Evolutionary conservation across 495 filamentous ascomycete species (phyloP), one percentile per base, ranked within the genome.

Genomic region (Stereocaulon alpinum): DNA sequence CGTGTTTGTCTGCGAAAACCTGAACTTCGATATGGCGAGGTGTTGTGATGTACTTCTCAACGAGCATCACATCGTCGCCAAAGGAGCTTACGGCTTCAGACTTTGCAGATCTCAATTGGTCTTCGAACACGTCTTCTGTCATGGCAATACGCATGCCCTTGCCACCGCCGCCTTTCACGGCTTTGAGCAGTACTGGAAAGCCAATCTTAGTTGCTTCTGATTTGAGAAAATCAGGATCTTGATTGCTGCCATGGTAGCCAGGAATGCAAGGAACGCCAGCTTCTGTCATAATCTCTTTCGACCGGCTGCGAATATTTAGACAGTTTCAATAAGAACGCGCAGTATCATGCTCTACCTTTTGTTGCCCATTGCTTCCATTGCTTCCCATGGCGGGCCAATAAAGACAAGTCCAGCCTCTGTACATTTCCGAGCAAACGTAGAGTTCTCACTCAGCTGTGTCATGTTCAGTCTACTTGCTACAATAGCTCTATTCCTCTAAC

Each of bases 81-180:
- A 99, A 99, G 0, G 89, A 92, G 59, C 89, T 95, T 64, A 79
- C 77, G 0, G 91, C 88, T 71, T 99, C 93, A 12, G 87, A 89
- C 64, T 95, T 88, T 12, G 93, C 94, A 29, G 89, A 94, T 55
- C 81, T 78, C 27, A 99, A 72, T 68, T 95, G 89, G 14, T 82
- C 81, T 41, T 84, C 74, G 65, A 98, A 97, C 61, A 92, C 91
- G 1, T 78, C 77, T 34, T 87, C 82, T 2, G 74, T 82, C 55
- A 76, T 69, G 7, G 86, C 89, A 65, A 97, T 96, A n/a, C 93
- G 79, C 93, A 99, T 99, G n/a, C 93, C 93, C 70, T 99, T 98
- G 15, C 93, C 93, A 57, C 93, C 93, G 40, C 93, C 93, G 2
- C 93, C 93, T 69, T 91, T 95, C 58, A 97, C 91, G 41, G 94